A percentile compares a stretch with the other conserved stretches of the same genome.
Conservation (phyloP, 2,329 filamentous ascomycete genomes). For the Orbilia ellipsospora region DNA sequence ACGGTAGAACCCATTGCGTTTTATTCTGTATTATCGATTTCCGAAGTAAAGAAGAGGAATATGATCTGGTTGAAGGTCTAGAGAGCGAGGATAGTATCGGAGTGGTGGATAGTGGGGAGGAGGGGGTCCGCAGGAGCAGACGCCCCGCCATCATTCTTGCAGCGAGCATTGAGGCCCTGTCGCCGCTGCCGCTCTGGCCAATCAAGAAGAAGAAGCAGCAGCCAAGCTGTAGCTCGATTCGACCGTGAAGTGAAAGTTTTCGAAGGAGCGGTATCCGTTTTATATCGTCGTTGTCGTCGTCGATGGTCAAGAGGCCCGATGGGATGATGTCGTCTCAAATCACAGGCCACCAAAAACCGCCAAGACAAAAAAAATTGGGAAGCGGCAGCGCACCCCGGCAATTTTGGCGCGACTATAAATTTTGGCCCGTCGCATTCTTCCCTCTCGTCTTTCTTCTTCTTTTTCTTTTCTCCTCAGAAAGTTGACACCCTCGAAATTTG, state of each 20-base stretch:
- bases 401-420: slow-evolving; percentile 38
- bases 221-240: not conserved
- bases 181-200: slow-evolving; percentile 35
- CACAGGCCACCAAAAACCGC: not conserved
- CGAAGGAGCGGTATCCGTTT: not conserved
- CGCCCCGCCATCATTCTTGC: slow-evolving; percentile 54
- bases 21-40: slow-evolving; percentile 8
- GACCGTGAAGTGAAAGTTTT: not conserved
- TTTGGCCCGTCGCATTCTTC: slow-evolving; percentile 2
- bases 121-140: slow-evolving; percentile 33
- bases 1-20: slow-evolving; percentile 3
- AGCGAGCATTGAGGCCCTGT: slow-evolving; percentile 15
- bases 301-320: slow-evolving; percentile 13
- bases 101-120: slow-evolving; percentile 12
- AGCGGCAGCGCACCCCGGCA: slow-evolving; percentile 14
- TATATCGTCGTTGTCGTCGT: not conserved
- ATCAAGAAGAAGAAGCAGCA: not conserved
- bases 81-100: slow-evolving; percentile 17
- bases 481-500: slow-evolving; percentile 57
- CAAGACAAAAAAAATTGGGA: slow-evolving; percentile 18
- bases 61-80: slow-evolving; percentile 26
- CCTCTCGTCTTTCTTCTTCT: slow-evolving; percentile 19
- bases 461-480: slow-evolving; percentile 54
- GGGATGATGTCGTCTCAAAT: no score
- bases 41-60: slow-evolving; percentile 32